Base-by-base conservation (phyloP, 208 protist genomes). In the Trypanosoma mega region DNA sequence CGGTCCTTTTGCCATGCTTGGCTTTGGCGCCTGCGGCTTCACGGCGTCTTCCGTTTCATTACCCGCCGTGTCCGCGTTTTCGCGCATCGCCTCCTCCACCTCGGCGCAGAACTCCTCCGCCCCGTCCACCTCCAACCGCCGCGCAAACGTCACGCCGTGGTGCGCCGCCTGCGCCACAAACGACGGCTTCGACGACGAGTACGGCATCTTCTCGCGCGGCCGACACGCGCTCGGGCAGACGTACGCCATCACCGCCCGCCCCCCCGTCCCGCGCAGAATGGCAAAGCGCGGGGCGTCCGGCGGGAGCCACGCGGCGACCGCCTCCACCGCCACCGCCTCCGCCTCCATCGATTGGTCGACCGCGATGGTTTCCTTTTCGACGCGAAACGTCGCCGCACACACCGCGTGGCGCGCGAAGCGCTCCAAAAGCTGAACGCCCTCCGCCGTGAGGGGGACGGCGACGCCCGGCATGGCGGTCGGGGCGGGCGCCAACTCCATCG, bases 121-220 rank as follows among this genome's bases (percentile, higher is more conserved):
- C 34, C 59, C 62, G 48, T 73, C 67, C 21, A 75, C 65, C 55
- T 94, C 87, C 11, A 82, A 54, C 43, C 82, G 74, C 16, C 73
- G 58, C 21, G 52, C 70, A 56, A 87, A 76, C 20, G 52, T 72
- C 5, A 89, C 71, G 18, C 74, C 64, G 57, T 85, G 61, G 7
- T 65, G 30, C 21, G 57, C 56, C 26, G 74, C 68, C 57, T 80
- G 71, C 27, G 51, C 44, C n/a, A 87, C 39, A 54, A 94, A 94
- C 18, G 73, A 72, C 0, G 83, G 74, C 43, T 75, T 82, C n/a
- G 78, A 79, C 1, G 84, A 79, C 12, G 87, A 76, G 69, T 94
- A 94, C 49, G 75, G 23, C 73, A 94, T 90, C 63, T 78, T 76
- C 55, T 85, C 76, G 50, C 76, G 69, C 1, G 82, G 77, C 31